These are phyloP conservation scores for Nadsonia fulvescens DNA, from an alignment of 805 yeast genomes.

Conservation along the genomic window DNA sequence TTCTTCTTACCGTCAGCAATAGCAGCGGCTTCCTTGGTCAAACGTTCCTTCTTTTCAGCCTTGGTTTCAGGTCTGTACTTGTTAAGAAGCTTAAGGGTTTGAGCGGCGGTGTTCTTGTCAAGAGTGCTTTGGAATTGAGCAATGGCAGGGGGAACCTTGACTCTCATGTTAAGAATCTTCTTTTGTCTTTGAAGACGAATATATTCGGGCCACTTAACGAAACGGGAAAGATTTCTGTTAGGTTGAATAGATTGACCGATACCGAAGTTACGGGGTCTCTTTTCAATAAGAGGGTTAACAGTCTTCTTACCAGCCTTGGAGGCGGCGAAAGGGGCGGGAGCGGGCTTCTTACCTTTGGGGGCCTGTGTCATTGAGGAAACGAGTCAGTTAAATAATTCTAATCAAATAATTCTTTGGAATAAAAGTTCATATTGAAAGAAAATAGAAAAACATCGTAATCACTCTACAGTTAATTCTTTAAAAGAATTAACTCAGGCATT, in stretches of 20 bases:
- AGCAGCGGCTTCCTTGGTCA: conserved; percentile 97
- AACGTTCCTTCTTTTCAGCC: conserved; percentile 97
- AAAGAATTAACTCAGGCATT: conserved; percentile 5
- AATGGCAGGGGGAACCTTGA: conserved; percentile 97
- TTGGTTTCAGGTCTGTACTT: conserved; percentile 97
- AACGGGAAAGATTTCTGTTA: conserved; percentile 91
- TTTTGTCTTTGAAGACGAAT: conserved; percentile 97
- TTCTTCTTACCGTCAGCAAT: conserved; percentile 95
- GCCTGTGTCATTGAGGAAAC: conserved; percentile 17
- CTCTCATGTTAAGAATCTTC: conserved; percentile 87
- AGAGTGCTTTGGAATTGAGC: conserved; percentile 90
- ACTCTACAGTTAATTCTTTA: conserved; percentile 20
- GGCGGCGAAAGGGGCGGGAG: conserved; percentile 95
- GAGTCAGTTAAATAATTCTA: conserved; percentile 8
- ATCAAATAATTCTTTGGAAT: conserved; percentile 3
- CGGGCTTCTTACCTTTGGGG: conserved; percentile 51
- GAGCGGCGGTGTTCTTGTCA: conserved; percentile 98
- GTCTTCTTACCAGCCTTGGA: conserved; percentile 10
- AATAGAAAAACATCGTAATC: conserved; percentile 7
- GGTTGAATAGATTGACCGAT: conserved; percentile 92
- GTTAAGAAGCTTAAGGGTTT: conserved; percentile 92
- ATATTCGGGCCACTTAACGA: conserved; percentile 98
- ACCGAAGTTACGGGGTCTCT: conserved; percentile 87
- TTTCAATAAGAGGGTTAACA: conserved; percentile 75
- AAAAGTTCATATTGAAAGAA: conserved; percentile 1